Conservation (phyloP, 2,329 filamentous ascomycete genomes). For the Dendryphion nanum region DNA sequence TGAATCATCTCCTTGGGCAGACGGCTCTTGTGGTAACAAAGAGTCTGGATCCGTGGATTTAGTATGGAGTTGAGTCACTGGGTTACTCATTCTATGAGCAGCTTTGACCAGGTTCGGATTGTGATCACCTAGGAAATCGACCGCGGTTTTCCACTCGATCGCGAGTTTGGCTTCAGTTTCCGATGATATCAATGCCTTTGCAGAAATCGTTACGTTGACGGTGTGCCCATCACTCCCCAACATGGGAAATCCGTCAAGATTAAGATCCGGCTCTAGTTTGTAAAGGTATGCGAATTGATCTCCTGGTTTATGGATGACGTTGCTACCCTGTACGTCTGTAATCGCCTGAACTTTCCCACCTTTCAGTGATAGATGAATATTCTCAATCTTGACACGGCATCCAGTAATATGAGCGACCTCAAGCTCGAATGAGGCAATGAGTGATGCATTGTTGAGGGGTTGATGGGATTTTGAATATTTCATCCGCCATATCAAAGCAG, state of each 20-base stretch:
- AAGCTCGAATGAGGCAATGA: conserved; percentile 70
- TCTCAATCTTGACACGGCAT: conserved; percentile 62
- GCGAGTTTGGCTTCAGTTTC: conserved; percentile 60
- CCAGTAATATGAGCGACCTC: conserved; percentile 71
- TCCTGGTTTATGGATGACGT: conserved; percentile 64
- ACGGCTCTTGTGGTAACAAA: conserved; percentile 22
- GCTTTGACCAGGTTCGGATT: conserved; percentile 42
- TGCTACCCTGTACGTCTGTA: conserved; percentile 46
- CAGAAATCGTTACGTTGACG: conserved; percentile 61
- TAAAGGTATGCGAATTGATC: conserved; percentile 77
- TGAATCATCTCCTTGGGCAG: conserved; percentile 14
- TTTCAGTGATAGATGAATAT: conserved; percentile 57
- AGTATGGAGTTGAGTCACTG: conserved; percentile 12
- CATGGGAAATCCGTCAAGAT: conserved; percentile 49
- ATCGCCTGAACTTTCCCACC: conserved; percentile 59
- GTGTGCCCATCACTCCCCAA: conserved; percentile 37
- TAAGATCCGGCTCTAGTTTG: conserved; percentile 50
- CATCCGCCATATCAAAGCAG: conserved; percentile 70
- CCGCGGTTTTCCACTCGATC: conserved; percentile 66
- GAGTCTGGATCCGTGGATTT: conserved; percentile 28
- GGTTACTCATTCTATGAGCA: conserved; percentile 29
- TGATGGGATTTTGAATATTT: conserved; percentile 67
- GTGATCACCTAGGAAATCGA: conserved; percentile 61
- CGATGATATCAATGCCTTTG: conserved; percentile 57
- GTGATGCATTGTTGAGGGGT: conserved; percentile 49